Percentiles rank a stretch among this genome's conserved stretches.
Conservation (phyloP, 148 eudicot species). For the Silene uniflora region DNA sequence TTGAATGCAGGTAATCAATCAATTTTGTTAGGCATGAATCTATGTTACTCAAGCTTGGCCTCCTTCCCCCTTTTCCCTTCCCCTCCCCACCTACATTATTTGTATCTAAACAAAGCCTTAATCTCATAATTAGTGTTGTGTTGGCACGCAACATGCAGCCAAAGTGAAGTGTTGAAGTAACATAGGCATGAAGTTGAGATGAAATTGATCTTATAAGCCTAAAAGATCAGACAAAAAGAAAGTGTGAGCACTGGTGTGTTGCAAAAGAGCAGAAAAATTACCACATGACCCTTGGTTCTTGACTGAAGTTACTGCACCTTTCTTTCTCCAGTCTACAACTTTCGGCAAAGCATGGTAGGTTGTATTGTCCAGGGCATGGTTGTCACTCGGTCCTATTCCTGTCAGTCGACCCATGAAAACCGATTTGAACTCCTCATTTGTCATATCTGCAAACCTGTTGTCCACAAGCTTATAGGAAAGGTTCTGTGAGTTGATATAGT, state of each 20-base stretch:
- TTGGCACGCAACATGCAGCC: not conserved
- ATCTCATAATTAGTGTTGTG: not conserved
- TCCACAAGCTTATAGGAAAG: constrained; percentile 43
- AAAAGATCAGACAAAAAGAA: not conserved
- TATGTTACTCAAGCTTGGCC: no score
- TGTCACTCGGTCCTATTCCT: not conserved
- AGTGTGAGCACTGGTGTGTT: not conserved
- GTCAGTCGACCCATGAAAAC: constrained; percentile 35
- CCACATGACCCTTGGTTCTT: constrained; percentile 72
- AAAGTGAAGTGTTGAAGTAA: not conserved
- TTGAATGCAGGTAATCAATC: no score
- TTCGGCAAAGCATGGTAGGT: constrained; percentile 26
- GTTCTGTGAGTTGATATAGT: constrained; percentile 20
- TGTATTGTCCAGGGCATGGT: not conserved
- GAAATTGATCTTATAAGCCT: not conserved
- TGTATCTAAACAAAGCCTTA: not conserved
- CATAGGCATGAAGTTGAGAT: constrained; percentile 1
- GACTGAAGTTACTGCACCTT: constrained; percentile 65
- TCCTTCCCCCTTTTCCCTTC: no score
- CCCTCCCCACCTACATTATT: no score
- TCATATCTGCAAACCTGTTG: constrained; percentile 57
- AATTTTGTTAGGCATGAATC: no score
- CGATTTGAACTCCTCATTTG: constrained; percentile 49
- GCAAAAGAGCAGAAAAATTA: constrained; percentile 20
- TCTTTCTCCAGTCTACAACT: constrained; percentile 58